Percentiles rank a stretch among this genome's conserved stretches.
Conservation (phyloP, 2,329 filamentous ascomycete species). For the Geosmithia morbida region DNA sequence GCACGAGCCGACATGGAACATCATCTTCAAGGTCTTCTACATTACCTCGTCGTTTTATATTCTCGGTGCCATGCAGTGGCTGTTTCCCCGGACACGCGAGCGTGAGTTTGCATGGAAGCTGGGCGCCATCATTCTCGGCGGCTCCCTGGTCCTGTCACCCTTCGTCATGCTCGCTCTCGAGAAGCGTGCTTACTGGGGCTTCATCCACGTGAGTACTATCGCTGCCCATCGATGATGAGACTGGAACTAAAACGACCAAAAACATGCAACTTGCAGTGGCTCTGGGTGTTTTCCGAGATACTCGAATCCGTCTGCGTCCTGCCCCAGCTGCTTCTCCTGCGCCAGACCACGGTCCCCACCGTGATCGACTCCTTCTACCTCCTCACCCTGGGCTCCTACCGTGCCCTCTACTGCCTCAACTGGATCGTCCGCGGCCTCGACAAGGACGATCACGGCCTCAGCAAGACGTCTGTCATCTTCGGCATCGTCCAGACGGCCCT, state of each 20-base stretch:
- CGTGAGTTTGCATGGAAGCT: constrained; percentile 90
- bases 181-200: constrained; percentile 27
- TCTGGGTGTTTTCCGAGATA: constrained; percentile 81
- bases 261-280: constrained; percentile 41
- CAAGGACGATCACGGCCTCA: constrained; percentile 40
- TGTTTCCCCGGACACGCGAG: constrained; percentile 79
- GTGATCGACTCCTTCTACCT: constrained; percentile 97
- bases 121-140: constrained; percentile 53
- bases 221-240: background rate
- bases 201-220: constrained; percentile 29
- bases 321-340: constrained; percentile 79
- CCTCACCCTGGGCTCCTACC: constrained; percentile 73
- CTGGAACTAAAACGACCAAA: background rate
- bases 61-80: constrained; percentile 72
- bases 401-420: constrained; percentile 78
- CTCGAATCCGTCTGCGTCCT: constrained; percentile 85
- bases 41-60: constrained; percentile 75
- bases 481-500: constrained; percentile 80
- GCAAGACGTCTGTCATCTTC: constrained; percentile 68
- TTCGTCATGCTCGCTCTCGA: constrained; percentile 59
- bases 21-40: constrained; percentile 81
- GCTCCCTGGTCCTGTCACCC: constrained; percentile 53
- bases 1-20: constrained; percentile 45
- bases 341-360: constrained; percentile 89
- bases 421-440: constrained; percentile 65